Evolutionary conservation across 352 stramenopile genomes (phyloP).

Genomic region (Lagenidium giganteum): DNA sequence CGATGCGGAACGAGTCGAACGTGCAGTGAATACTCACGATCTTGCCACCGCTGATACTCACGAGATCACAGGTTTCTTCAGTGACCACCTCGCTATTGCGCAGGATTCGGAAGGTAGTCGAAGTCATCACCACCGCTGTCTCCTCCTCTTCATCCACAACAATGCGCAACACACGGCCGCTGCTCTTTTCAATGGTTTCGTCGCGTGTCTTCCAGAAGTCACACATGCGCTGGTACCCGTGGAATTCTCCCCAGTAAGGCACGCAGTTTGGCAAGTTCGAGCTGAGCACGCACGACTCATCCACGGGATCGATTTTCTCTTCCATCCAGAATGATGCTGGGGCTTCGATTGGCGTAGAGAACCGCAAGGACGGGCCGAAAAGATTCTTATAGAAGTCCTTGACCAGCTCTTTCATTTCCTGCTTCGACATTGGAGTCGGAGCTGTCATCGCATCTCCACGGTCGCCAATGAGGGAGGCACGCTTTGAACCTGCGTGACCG

Average conservation of each 20-base stretch:
- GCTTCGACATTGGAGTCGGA: slow-evolving; percentile 23
- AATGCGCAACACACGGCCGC: slow-evolving; percentile 75
- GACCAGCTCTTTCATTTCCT: slow-evolving; percentile 74
- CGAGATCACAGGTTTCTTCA: slow-evolving; percentile 83
- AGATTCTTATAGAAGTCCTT: slow-evolving; percentile 78
- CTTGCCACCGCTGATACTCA: slow-evolving; percentile 63
- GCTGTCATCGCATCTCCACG: slow-evolving; percentile 13
- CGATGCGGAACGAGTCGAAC: slow-evolving; percentile 83
- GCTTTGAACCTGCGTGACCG: slow-evolving; percentile 36
- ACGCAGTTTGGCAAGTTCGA: slow-evolving; percentile 83
- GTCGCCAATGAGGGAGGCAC: slow-evolving; percentile 48
- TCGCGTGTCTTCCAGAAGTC: slow-evolving; percentile 88
- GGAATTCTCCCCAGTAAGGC: slow-evolving; percentile 86
- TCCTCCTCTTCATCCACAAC: slow-evolving; percentile 83
- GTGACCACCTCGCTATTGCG: slow-evolving; percentile 84
- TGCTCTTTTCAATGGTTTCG: slow-evolving; percentile 79
- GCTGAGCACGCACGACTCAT: slow-evolving; percentile 67
- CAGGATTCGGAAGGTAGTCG: slow-evolving; percentile 82
- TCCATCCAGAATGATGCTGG: slow-evolving; percentile 82
- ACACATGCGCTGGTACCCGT: slow-evolving; percentile 82
- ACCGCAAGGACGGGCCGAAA: slow-evolving; percentile 72
- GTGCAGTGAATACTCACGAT: slow-evolving; percentile 86
- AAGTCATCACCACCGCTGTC: slow-evolving; percentile 85
- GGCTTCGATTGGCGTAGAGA: slow-evolving; percentile 70
- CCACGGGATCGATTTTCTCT: slow-evolving; percentile 74